Base-by-base conservation (phyloP, 129 eudicot species). In the Sambucus nigra region DNA sequence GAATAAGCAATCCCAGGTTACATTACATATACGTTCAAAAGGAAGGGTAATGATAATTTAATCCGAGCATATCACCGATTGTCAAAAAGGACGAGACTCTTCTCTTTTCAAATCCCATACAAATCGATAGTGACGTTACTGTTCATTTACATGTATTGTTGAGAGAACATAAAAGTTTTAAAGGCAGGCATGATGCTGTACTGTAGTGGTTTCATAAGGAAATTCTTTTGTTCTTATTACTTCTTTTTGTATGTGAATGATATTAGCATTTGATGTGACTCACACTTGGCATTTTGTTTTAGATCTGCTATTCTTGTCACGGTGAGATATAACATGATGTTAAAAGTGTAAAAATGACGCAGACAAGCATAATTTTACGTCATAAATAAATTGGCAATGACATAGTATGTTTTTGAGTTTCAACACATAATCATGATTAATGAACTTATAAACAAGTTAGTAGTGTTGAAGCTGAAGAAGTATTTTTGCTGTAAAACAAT, bases 111-210 rank as follows among this genome's bases (percentile, higher is more conserved):
- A 27, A 25, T 49, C 60, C 59, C 62, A 57, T 65, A 73, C 73
- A 69, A 41, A 31, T 45, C 32, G 67, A 69, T 64, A 65, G 51
- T 33, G 68, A 52, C 55, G 64, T 51, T 61, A 68, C 53, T 68
- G 50, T 40, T 80, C 71, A 39, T 38, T 72, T 72, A 70, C 63
- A 57, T 75, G 69, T 72, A 55, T 48, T 26, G 35, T 51, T 25
- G 52, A 51, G 32, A 65, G 31, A 47, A 66, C 52, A 27, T 54
- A 47, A 27, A n/a, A 65, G 54, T 51, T 54, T 70, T 35, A 51
- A 72, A 35, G 54, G 27, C 45, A 50, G 74, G 46, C 40, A 77
- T 33, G 27, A 65, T 51, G 70, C 38, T 65, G 29, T 78, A 69
- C 51, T 60, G 25, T 28, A 8, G 13, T 45, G 33, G 25, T 45